Percentiles rank a stretch among this genome's conserved stretches.
Evolutionary conservation across 148 eudicot genomes (phyloP).

Genomic region (Amaranthus hypochondriacus): DNA sequence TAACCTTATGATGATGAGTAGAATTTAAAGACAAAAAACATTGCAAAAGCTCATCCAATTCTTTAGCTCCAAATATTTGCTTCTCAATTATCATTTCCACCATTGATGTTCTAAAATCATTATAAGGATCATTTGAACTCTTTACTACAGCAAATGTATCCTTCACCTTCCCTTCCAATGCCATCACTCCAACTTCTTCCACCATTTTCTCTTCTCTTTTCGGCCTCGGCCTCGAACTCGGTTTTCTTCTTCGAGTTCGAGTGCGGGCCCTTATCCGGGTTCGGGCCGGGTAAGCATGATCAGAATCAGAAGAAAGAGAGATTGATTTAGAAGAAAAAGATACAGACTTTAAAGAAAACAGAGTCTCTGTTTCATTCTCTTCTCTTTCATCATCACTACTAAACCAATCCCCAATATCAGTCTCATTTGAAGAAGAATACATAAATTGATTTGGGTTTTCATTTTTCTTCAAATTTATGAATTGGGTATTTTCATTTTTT

Average conservation of each 20-base stretch:
- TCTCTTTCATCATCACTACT: slow-evolving; percentile 51
- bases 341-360: slow-evolving; percentile 39
- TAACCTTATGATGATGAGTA: slow-evolving; percentile 52
- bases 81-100: slow-evolving; percentile 75
- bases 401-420: slow-evolving; percentile 36
- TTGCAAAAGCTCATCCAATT: slow-evolving; percentile 42
- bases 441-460: slow-evolving; percentile 17
- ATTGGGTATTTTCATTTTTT: slow-evolving; percentile 14
- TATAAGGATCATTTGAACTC: slow-evolving; percentile 68
- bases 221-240: slow-evolving; percentile 10
- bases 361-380: slow-evolving; percentile 33
- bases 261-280: not conserved
- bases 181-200: slow-evolving; percentile 16
- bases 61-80: slow-evolving; percentile 49
- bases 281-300: not conserved
- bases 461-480: slow-evolving; percentile 1
- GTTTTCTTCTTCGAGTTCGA: slow-evolving; percentile 20
- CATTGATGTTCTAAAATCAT: slow-evolving; percentile 72
- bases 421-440: slow-evolving; percentile 24
- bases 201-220: not conserved
- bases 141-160: slow-evolving; percentile 64
- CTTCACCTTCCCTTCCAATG: slow-evolving; percentile 40
- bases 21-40: slow-evolving; percentile 67
- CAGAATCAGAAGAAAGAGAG: slow-evolving; percentile 43
- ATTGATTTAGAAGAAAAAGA: slow-evolving; percentile 50